These are phyloP conservation scores for Fusarium tjaetaba DNA, from an alignment of 2,329 filamentous ascomycete species.

Conservation along the genomic window DNA sequence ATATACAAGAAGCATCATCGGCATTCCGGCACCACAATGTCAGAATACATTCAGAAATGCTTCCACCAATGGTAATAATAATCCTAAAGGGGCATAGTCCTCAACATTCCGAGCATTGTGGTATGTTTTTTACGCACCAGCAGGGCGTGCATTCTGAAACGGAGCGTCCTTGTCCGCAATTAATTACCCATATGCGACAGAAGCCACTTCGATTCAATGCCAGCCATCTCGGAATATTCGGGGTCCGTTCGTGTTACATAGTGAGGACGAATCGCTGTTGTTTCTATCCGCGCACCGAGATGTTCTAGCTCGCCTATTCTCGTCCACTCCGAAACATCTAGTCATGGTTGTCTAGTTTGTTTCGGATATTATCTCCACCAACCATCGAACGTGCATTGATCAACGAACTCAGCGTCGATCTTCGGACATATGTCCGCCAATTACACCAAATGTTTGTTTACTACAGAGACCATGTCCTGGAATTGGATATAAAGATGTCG, in stretches of 20 bases:
- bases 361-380: slow-evolving; percentile 15
- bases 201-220: not conserved
- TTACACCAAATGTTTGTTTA: not conserved
- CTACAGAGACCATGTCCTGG: not conserved
- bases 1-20: not conserved
- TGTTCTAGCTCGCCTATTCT: not conserved
- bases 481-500: not conserved
- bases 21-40: not conserved
- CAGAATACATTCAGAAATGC: not conserved
- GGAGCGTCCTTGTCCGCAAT: not conserved
- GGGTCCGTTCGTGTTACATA: not conserved
- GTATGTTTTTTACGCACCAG: not conserved
- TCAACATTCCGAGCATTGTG: not conserved
- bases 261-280: not conserved
- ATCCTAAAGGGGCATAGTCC: not conserved
- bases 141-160: rapidly evolving
- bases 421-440: slow-evolving; percentile 5
- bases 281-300: not conserved
- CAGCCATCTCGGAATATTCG: not conserved
- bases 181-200: not conserved
- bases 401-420: slow-evolving; percentile 14
- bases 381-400: not conserved
- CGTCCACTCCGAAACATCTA: slow-evolving; percentile 1
- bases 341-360: not conserved
- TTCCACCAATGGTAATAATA: rapidly evolving